Conservation (phyloP, 2,329 filamentous ascomycete genomes). For the Ophidiomyces ophidiicola region DNA sequence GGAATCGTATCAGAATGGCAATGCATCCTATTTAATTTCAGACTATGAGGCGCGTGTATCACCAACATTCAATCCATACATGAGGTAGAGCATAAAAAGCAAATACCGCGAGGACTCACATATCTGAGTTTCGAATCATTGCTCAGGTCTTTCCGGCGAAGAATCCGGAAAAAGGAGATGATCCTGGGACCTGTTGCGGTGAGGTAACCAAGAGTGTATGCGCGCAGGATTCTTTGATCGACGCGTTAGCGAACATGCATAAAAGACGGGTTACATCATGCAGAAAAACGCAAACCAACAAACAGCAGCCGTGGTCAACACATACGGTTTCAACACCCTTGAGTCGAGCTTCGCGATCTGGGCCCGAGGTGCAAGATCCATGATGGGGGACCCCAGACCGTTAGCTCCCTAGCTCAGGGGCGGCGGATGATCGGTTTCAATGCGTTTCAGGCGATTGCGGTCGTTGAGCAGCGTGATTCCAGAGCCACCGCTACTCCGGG, state of each 20-base stretch:
- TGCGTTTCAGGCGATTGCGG: conserved; percentile 5
- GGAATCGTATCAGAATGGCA: conserved; percentile 3
- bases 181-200: conserved; percentile 38
- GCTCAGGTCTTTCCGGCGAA: conserved; percentile 25
- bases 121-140: conserved; percentile 25
- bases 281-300: too few species aligned
- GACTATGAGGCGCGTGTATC: background rate
- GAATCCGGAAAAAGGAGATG: conserved; percentile 27
- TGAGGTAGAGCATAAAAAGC: conserved; percentile 1
- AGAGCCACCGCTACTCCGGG: conserved; percentile 1
- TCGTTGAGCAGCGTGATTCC: background rate
- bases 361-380: conserved; percentile 2
- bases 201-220: conserved; percentile 39
- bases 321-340: conserved; percentile 14
- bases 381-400: background rate
- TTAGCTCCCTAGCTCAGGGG: conserved; percentile 2
- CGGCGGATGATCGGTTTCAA: conserved; percentile 2
- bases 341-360: conserved; percentile 7
- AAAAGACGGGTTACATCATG: too few species aligned
- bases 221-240: conserved; percentile 29
- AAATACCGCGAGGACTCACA: conserved; percentile 22
- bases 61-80: conserved; percentile 1
- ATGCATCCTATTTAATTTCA: background rate
- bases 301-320: conserved; percentile 1
- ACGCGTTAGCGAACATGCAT: conserved; percentile 9